Evolutionary conservation across 495 filamentous ascomycete genomes (phyloP), one percentile per base, ranked within the genome.

Genomic region (Lophium mytilinum): DNA sequence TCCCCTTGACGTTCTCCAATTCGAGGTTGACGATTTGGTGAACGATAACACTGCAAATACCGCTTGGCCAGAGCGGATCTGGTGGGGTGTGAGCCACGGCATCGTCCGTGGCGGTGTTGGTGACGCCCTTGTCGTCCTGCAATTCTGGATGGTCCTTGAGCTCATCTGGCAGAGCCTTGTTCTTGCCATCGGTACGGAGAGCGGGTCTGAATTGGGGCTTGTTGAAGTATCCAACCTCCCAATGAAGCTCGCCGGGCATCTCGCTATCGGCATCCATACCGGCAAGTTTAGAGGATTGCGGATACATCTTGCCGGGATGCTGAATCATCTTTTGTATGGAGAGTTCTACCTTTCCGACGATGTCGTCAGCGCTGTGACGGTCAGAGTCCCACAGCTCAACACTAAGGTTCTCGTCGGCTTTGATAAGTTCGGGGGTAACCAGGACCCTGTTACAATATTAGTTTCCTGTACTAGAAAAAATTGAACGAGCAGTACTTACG

Each of bases 361-460:
- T 86, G 66, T 97, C 92, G 67, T 96, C 92, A 6, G 92, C 89
- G 30, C 85, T 90, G 53, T 86, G 84, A 2, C 87, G 80, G 65
- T 94, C 92, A 24, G 87, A 92, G 65, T 96, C 92, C 92, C 92
- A 96, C 7, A 96, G 82, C 70, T 97, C 92, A 63, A 97, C 85
- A 33, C 87, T 90, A 24, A 97, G 78, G 66, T 90, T 87, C 72
- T 97, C 92, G 53, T 93, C 83, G 0, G 87, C 91, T 72, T 94
- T 95, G 72, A 97, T 90, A 42, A 92, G 75, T 50, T 95, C 89
- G 0, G 90, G 78, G 6, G 86, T 92, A 4, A 97, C 86, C 6
- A 94, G 75, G 19, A 96, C 73, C 21, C 45, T 48, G 10, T 9
- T 24, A 48, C 14, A 30, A 24, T 41, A 18, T 48, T n/a, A 48